Conservation (phyloP, 2,329 filamentous ascomycete species). For the Ilyonectria sp. region DNA sequence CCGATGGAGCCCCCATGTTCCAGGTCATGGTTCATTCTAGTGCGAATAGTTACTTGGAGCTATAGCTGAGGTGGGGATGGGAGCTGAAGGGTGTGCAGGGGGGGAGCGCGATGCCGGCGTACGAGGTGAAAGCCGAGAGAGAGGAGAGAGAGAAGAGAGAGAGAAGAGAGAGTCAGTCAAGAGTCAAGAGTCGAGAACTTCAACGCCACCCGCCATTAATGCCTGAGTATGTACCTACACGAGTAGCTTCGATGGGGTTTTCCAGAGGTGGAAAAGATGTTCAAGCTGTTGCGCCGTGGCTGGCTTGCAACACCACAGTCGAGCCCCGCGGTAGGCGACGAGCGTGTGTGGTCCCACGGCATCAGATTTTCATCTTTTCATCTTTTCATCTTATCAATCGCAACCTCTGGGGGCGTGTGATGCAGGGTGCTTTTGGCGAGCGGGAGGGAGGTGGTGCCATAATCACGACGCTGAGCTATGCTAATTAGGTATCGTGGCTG, state of each 20-base stretch:
- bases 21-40: constrained; percentile 16
- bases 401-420: constrained; percentile 6
- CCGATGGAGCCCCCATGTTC: neutral
- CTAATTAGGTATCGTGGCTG: too few species aligned
- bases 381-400: constrained; percentile 47
- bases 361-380: constrained; percentile 45
- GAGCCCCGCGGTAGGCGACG: neutral
- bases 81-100: neutral
- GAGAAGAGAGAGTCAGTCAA: too few species aligned
- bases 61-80: neutral
- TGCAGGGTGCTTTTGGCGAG: neutral
- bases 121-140: too few species aligned
- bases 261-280: constrained; percentile 35
- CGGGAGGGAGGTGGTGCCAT: neutral
- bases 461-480: too few species aligned
- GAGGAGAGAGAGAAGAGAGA: too few species aligned
- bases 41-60: neutral
- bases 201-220: neutral
- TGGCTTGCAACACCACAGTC: constrained; percentile 31
- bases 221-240: neutral
- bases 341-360: constrained; percentile 12
- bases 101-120: neutral
- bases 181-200: too few species aligned
- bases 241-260: neutral
- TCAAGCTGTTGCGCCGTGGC: constrained; percentile 34